phyloP scores from a whole-genome alignment of 192 early-diverging fungal species.

The Funneliformis mosseae region DNA sequence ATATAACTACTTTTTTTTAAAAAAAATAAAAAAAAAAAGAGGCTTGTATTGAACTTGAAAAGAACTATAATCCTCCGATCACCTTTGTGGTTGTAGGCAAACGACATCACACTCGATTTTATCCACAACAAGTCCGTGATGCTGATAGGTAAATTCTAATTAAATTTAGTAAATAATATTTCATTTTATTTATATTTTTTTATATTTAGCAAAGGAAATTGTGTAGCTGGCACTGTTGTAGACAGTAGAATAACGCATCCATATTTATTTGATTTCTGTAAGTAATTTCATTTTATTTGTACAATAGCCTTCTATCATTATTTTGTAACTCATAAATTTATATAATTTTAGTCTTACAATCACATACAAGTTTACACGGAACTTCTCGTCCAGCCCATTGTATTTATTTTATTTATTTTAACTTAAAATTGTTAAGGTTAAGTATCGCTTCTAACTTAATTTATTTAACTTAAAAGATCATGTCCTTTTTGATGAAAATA shows the following conservation, averaged over 20 bases:
- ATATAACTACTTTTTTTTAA: constrained; percentile 40
- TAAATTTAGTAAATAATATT: neutral
- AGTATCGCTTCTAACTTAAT: neutral
- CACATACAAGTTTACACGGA: constrained; percentile 92
- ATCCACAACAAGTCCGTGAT: constrained; percentile 59
- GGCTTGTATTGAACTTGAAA: constrained; percentile 62
- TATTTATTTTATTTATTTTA: neutral
- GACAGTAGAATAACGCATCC: constrained; percentile 72
- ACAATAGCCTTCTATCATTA: neutral
- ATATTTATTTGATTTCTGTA: constrained; percentile 66
- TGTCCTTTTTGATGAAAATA: constrained; percentile 87
- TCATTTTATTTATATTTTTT: neutral
- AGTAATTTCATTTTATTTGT: neutral
- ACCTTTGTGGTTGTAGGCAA: constrained; percentile 83
- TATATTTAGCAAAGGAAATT: constrained; percentile 66
- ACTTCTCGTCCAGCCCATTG: constrained; percentile 88
- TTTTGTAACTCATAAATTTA: neutral
- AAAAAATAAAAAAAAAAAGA: constrained; percentile 34
- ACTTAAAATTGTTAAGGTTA: neutral
- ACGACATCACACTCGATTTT: constrained; percentile 82
- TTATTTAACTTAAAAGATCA: constrained; percentile 56
- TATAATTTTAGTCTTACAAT: constrained; percentile 61
- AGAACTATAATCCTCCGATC: constrained; percentile 70
- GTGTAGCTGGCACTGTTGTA: constrained; percentile 74
- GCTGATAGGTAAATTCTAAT: constrained; percentile 52